Base-by-base conservation (phyloP, 345 rosid species). In the Eutrema heterophyllum region DNA sequence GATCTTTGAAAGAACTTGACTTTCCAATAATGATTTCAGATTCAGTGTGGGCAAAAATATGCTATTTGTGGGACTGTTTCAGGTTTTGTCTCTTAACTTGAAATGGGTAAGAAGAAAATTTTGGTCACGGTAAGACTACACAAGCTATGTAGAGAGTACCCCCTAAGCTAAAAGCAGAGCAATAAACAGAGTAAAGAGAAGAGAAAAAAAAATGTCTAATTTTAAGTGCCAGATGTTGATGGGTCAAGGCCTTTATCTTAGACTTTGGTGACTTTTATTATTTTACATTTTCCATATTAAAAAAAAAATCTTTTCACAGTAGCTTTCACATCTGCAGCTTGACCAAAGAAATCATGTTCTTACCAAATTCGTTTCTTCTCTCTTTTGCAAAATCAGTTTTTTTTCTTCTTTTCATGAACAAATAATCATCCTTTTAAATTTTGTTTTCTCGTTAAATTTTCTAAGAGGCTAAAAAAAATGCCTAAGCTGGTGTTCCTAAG, bases 161-260 rank as follows among this genome's bases (percentile, higher is more conserved):
- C 14, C 74, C 35, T n/a, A 71, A 65, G 39, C 57, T 70, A 64
- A 70, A 64, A 66, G 73, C 80, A 59, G 48, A 77, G 43, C 64
- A 57, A 77, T 39, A 58, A 71, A 32, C 58, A 70, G 65, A 57
- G 27, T 46, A 41, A 76, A 55, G 63, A 43, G 51, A 56, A 41
- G 15, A 72, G 40, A 15, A 18, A 70, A 76, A 56, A 30, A 54
- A 74, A 56, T 53, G 80, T 81, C 86, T 82, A 79, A 82, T 85
- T 86, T 86, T 85, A 89, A 90, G 87, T 83, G 97, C 77, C 64
- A 83, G 92, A 90, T 77, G 90, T 83, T 90, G 90, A 87, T 85
- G 83, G 88, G 83, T 87, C 96, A 82, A 78, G 79, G 83, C 14
- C 80, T 80, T 79, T 66, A 18, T 73, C 60, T 79, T 76, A 81